Conservation (phyloP, 805 yeast genomes). For the Kluyveromyces siamensis region DNA sequence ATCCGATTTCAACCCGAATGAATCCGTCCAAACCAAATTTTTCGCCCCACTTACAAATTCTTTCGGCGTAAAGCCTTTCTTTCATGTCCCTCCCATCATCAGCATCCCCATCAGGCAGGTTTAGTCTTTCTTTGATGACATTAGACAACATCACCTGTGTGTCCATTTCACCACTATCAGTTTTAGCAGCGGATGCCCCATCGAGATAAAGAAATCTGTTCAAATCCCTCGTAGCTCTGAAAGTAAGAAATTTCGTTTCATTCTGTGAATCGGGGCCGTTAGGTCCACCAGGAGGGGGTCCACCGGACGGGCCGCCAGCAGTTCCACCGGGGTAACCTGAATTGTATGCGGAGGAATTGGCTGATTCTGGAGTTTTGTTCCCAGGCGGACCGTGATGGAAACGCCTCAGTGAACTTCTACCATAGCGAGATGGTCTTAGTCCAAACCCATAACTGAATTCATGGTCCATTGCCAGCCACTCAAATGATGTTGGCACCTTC, state of each 20-base stretch:
- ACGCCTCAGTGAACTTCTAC: constrained; percentile 9
- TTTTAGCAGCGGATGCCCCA: constrained; percentile 63
- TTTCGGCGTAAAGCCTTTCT: constrained; percentile 40
- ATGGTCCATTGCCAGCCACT: constrained; percentile 59
- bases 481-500: constrained; percentile 37
- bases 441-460: constrained; percentile 51
- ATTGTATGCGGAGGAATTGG: constrained; percentile 4
- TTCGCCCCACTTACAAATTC: constrained; percentile 47
- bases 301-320: constrained; percentile 5
- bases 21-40: constrained; percentile 49
- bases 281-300: neutral
- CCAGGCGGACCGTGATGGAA: constrained; percentile 2
- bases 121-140: constrained; percentile 10
- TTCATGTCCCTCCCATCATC: constrained; percentile 22
- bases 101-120: constrained; percentile 9
- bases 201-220: constrained; percentile 45
- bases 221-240: constrained; percentile 39
- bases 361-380: neutral
- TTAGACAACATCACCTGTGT: constrained; percentile 38
- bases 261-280: neutral
- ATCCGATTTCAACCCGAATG: constrained; percentile 51
- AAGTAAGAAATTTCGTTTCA: constrained; percentile 32
- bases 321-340: constrained; percentile 9
- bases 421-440: constrained; percentile 13
- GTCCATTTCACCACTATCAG: constrained; percentile 52